Evolutionary conservation across 1,284 basidiomycete species (phyloP).

Genomic region (Ceraceosorus guamensis): DNA sequence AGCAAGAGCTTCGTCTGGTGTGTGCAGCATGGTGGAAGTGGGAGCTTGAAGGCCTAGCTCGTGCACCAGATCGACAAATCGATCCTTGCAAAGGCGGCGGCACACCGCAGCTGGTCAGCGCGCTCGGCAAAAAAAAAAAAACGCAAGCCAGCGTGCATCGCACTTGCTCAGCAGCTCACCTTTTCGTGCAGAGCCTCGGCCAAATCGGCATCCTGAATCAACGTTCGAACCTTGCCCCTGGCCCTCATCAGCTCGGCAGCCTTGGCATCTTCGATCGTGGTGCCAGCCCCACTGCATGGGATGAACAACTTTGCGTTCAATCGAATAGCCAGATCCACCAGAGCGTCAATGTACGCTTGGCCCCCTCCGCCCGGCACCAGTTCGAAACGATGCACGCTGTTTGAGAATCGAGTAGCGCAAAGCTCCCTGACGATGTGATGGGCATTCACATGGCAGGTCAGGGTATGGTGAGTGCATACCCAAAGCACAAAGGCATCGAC

Average conservation of each 20-base stretch:
- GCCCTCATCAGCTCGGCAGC: slow-evolving; percentile 46
- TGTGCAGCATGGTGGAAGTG: slow-evolving; percentile 41
- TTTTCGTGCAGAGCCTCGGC: slow-evolving; percentile 51
- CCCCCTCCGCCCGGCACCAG: slow-evolving; percentile 19
- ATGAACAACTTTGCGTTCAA: slow-evolving; percentile 48
- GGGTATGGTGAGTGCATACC: background rate
- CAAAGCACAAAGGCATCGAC: background rate
- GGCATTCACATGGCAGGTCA: background rate
- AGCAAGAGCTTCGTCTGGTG: slow-evolving; percentile 44
- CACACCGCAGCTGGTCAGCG: too few species aligned
- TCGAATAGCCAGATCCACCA: slow-evolving; percentile 45
- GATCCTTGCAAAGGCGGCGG: slow-evolving; percentile 16
- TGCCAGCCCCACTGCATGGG: slow-evolving; percentile 50
- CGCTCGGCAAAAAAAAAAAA: too few species aligned
- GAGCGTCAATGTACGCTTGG: slow-evolving; percentile 39
- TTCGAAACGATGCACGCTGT: slow-evolving; percentile 33
- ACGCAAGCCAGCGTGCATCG: too few species aligned
- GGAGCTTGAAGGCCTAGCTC: slow-evolving; percentile 47
- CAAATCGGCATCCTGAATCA: slow-evolving; percentile 50
- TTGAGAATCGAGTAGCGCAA: slow-evolving; percentile 50
- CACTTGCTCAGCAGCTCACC: slow-evolving; percentile 14
- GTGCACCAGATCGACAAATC: slow-evolving; percentile 47
- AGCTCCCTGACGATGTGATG: slow-evolving; percentile 42
- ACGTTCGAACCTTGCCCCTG: slow-evolving; percentile 35
- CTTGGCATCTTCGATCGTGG: slow-evolving; percentile 49